A percentile compares a stretch with the other conserved stretches of the same genome.
These are phyloP conservation scores for Tulasnella sp. DNA, from an alignment of 768 basidiomycete genomes.

Conservation along the genomic window DNA sequence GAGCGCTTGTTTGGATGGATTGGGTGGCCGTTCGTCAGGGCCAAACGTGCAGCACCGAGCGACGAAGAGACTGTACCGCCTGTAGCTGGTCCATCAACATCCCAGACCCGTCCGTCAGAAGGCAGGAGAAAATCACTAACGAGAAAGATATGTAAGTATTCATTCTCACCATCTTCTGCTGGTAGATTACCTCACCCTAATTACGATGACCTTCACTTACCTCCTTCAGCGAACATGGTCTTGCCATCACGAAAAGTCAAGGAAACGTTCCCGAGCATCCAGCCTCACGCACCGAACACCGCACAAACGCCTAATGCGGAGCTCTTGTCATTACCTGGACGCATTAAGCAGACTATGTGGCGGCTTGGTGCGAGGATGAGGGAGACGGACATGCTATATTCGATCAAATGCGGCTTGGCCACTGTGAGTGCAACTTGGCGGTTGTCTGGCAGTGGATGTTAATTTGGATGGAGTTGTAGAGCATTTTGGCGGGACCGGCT, in stretches of 20 bases:
- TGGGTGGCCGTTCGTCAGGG: no score
- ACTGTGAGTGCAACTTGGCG: slow-evolving; percentile 22
- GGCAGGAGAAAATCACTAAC: no score
- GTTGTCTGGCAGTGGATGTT: no score
- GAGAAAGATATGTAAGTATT: no score
- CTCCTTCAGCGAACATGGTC: background rate
- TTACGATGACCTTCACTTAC: background rate
- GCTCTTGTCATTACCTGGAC: slow-evolving; percentile 49
- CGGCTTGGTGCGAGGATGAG: slow-evolving; percentile 49
- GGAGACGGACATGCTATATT: slow-evolving; percentile 74
- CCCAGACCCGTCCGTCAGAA: no score
- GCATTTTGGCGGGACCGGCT: slow-evolving; percentile 76
- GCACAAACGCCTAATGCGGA: slow-evolving; percentile 62
- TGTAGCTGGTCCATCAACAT: no score
- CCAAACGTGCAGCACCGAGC: no score
- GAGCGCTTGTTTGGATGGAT: no score
- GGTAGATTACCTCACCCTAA: no score
- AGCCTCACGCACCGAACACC: slow-evolving; percentile 76
- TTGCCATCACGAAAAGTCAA: background rate
- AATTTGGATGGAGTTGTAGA: slow-evolving; percentile 26
- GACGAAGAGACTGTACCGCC: no score
- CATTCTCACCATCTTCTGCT: no score
- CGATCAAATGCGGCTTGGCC: slow-evolving; percentile 60
- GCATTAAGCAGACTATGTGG: slow-evolving; percentile 65
- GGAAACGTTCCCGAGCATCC: slow-evolving; percentile 63